phyloP scores from a whole-genome alignment of 108 stramenopile genomes.

The Nitzschia putrida region DNA sequence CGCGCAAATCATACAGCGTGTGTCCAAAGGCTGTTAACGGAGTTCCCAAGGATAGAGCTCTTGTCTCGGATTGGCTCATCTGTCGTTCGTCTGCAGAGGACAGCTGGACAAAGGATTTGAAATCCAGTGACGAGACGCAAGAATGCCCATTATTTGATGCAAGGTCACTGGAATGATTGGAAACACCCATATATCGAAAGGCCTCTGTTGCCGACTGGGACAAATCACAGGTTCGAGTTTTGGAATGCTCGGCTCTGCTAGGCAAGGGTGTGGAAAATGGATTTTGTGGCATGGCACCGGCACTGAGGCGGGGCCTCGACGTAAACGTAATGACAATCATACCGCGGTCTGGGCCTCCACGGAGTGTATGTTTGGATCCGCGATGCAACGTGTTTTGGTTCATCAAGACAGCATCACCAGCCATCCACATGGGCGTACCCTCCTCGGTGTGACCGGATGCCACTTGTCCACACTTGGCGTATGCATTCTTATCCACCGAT shows the following conservation, averaged over 20 bases:
- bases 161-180: background rate
- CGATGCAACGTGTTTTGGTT: slow-evolving; percentile 60
- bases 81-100: slow-evolving; percentile 1
- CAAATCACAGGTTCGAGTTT: background rate
- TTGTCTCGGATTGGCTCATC: background rate
- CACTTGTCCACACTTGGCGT: slow-evolving; percentile 11
- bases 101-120: slow-evolving; percentile 11
- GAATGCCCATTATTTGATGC: background rate
- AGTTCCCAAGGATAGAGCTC: slow-evolving; percentile 10
- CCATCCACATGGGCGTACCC: slow-evolving; percentile 19
- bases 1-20: slow-evolving; percentile 26
- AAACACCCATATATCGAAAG: background rate
- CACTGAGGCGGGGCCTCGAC: slow-evolving; percentile 39
- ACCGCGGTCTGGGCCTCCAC: slow-evolving; percentile 46
- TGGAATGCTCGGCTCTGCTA: background rate
- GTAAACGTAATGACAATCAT: slow-evolving; percentile 62
- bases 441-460: slow-evolving; percentile 28
- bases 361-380: slow-evolving; percentile 48
- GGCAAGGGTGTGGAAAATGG: background rate
- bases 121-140: background rate
- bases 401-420: slow-evolving; percentile 52
- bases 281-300: background rate
- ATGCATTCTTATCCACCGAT: background rate
- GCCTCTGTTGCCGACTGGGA: background rate
- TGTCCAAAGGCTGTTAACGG: slow-evolving; percentile 30